These are phyloP conservation scores for Chrysopogon serrulatus DNA, from an alignment of 176 grass and related monocot genomes.

Conservation along the genomic window DNA sequence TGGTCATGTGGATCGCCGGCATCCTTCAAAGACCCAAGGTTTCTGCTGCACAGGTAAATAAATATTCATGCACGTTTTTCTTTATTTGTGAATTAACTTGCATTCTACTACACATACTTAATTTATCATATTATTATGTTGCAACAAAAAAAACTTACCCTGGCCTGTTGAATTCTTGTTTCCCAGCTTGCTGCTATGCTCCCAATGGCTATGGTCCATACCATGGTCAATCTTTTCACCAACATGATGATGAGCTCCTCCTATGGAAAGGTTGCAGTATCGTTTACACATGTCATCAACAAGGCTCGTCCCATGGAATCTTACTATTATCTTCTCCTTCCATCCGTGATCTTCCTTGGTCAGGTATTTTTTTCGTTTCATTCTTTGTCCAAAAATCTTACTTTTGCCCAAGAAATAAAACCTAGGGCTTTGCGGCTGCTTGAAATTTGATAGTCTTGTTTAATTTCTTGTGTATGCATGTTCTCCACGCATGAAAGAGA, in stretches of 20 bases:
- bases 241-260: constrained; percentile 59
- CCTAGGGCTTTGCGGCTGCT: not conserved
- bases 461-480: not conserved
- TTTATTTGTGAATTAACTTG: not conserved
- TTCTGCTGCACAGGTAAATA: constrained; percentile 56
- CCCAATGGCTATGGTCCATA: constrained; percentile 64
- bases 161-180: constrained; percentile 15
- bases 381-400: not conserved
- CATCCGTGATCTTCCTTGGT: constrained; percentile 43
- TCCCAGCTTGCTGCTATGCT: constrained; percentile 60
- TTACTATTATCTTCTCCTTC: constrained; percentile 61
- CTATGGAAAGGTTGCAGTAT: constrained; percentile 63
- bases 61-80: not conserved
- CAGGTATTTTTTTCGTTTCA: constrained; percentile 35
- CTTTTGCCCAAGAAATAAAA: not conserved
- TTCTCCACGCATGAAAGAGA: not conserved
- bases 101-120: not conserved
- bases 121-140: not conserved
- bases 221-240: constrained; percentile 66
- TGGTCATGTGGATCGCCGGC: constrained; percentile 59
- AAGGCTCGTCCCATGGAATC: constrained; percentile 55
- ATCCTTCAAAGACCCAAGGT: constrained; percentile 63
- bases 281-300: constrained; percentile 57
- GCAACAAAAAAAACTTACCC: not conserved
- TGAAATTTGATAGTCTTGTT: not conserved